Base-by-base conservation (phyloP, 805 yeast genomes). In the Saccharomycopsis schoenii region DNA sequence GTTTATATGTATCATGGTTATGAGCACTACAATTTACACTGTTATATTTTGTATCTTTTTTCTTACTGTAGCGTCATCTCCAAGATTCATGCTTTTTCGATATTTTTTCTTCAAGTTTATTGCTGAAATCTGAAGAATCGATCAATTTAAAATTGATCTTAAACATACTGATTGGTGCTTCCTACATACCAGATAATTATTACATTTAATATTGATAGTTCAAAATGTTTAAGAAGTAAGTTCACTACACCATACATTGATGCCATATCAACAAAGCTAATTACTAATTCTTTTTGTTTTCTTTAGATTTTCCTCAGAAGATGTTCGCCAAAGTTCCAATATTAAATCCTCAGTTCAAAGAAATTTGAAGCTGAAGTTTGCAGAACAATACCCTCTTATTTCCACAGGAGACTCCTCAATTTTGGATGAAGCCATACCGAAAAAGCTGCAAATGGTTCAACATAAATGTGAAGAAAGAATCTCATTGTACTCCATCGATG, bases 321-420 rank as follows among this genome's bases (percentile, higher is more conserved):
- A 92, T 70, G 81, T 91, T 59, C 96, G 90, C 68, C 86, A 97
- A 9, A 85, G 94, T 66, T 85, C 97, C 14, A 93, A 93, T 70
- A 86, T 92, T 72, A 92, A 92, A 73, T 88, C 97, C 0, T 92
- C 97, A 1, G 92, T 88, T n/a, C 97, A 91, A 72, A 82, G 97
- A 72, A 86, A 87, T n/a, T 77, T 93, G 66, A 89, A 89, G 70
- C 66, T 87, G 19, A 88, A 85, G 68, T 78, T 92, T 59, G 87
- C 86, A 1, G 76, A 77, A 3, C 90, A 86, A 72, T 92, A 85
- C 70, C 91, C 90, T 21, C 75, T 73, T n/a, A 73, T 90, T 65
- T 96, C 88, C 68, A 47, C 52, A 21, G 52, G 52, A 21, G 52
- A 47, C 21, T 24, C 52, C 19, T 19, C 84, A 5, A 84, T 81